A percentile compares a stretch with the other conserved stretches of the same genome.
These are phyloP conservation scores for Phragmites australis DNA, from an alignment of 176 grass and related monocot species.

Conservation along the genomic window DNA sequence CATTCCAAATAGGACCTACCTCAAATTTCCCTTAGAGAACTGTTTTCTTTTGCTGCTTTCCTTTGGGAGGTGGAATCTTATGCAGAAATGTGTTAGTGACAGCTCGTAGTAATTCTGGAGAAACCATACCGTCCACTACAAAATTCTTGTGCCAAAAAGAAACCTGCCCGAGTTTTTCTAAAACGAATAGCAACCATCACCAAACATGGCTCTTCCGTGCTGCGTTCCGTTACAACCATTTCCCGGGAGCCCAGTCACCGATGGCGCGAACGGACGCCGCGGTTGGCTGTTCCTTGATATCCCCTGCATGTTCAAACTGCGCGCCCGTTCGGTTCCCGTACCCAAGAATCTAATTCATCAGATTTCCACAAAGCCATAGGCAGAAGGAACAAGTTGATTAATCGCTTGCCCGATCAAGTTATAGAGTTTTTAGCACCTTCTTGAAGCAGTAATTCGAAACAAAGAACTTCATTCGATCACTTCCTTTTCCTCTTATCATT, in stretches of 20 bases:
- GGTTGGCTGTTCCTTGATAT: neutral
- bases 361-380: neutral
- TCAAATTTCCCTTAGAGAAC: neutral
- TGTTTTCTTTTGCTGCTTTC: neutral
- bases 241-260: neutral
- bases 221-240: neutral
- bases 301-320: slow-evolving; percentile 17
- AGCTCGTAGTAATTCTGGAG: neutral
- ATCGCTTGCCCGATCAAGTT: neutral
- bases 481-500: neutral
- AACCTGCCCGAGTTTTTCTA: neutral
- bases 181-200: neutral
- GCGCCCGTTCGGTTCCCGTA: neutral
- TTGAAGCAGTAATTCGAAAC: neutral
- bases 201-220: neutral
- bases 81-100: neutral
- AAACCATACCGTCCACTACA: neutral
- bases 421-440: neutral
- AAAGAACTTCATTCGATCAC: neutral
- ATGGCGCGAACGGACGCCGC: slow-evolving; percentile 21
- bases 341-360: neutral
- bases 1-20: neutral
- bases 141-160: neutral
- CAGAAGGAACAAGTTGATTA: neutral
- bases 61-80: neutral